phyloP scores from a whole-genome alignment of 768 basidiomycete species.

The Tricholoma bakamatsutake region DNA sequence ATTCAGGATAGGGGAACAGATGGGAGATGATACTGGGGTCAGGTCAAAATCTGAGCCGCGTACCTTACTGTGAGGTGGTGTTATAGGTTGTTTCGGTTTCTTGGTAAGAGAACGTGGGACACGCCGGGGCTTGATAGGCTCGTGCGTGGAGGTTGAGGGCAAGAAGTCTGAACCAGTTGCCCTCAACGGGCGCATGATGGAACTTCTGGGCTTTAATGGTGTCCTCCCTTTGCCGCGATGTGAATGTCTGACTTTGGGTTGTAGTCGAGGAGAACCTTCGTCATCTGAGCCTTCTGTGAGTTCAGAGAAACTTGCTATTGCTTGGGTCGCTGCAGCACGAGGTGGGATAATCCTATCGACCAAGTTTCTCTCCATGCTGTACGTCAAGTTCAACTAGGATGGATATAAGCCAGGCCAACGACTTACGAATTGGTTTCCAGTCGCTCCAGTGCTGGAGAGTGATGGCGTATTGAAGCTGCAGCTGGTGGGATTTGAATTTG shows the following conservation, averaged over 20 bases:
- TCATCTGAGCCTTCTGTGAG: neutral
- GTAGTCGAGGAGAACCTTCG: neutral
- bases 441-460: neutral
- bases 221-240: neutral
- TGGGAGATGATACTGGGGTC: slow-evolving; percentile 14
- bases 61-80: neutral
- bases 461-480: neutral
- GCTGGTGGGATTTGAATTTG: neutral
- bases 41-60: slow-evolving; percentile 10
- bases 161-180: neutral
- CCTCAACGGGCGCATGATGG: slow-evolving; percentile 7
- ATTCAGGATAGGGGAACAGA: neutral
- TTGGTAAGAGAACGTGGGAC: slow-evolving; percentile 4
- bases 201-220: slow-evolving; percentile 1
- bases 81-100: neutral
- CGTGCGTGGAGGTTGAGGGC: neutral
- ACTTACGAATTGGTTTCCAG: neutral
- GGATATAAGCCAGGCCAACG: neutral
- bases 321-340: neutral
- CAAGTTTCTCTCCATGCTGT: neutral
- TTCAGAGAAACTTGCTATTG: neutral
- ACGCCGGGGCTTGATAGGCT: neutral
- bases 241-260: neutral
- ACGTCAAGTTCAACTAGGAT: neutral
- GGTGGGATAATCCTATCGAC: neutral